Conservation (phyloP, 177 flowering plant species). For the Viscum album region DNA sequence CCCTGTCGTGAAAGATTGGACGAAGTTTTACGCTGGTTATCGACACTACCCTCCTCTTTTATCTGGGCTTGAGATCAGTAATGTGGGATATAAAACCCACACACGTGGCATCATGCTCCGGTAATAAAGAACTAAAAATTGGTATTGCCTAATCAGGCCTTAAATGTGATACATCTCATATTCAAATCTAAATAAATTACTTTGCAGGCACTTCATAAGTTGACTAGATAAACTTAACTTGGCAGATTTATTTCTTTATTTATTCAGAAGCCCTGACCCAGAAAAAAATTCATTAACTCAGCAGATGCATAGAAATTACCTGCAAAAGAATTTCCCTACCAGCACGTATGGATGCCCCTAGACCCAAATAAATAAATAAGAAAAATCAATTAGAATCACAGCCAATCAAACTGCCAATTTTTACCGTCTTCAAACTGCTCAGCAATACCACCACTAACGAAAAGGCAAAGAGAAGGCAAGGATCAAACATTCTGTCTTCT, state of each 20-base stretch:
- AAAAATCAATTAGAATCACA: background rate
- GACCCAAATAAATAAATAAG: constrained; percentile 11
- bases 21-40: background rate
- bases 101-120: background rate
- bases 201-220: background rate
- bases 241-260: background rate
- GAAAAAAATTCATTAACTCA: background rate
- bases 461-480: no score
- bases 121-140: background rate
- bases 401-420: background rate
- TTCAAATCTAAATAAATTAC: background rate
- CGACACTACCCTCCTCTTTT: background rate
- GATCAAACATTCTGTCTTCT: no score
- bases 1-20: no score
- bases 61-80: no score
- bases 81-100: background rate
- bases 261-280: no score
- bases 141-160: background rate
- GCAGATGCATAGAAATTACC: constrained; percentile 23
- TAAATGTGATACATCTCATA: background rate
- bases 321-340: constrained; percentile 63
- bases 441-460: no score
- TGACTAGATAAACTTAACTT: background rate
- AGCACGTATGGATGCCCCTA: constrained; percentile 31
- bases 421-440: background rate